A percentile compares a stretch with the other conserved stretches of the same genome.
These are phyloP conservation scores for Trypanosoma platydactyli DNA, from an alignment of 208 protist species.

Conservation along the genomic window DNA sequence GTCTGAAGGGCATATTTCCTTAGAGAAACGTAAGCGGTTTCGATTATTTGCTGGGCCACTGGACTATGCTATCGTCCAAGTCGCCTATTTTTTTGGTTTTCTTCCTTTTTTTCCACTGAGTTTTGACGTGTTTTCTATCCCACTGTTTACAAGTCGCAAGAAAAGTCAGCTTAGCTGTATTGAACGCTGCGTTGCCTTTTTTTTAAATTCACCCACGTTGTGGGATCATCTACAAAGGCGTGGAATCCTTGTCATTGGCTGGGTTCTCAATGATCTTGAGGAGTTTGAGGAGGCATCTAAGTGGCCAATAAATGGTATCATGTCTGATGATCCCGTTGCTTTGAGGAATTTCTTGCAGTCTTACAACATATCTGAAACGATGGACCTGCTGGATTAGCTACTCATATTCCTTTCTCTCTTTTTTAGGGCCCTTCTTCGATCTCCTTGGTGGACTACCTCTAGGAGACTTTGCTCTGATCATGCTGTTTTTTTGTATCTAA, in stretches of 20 bases:
- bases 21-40: constrained; percentile 48
- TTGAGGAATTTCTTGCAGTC: constrained; percentile 29
- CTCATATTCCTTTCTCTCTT: constrained; percentile 19
- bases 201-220: constrained; percentile 57
- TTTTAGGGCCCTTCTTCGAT: constrained; percentile 15
- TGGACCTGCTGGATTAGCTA: constrained; percentile 22
- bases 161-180: constrained; percentile 20
- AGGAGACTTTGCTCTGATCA: neutral
- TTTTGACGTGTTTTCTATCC: constrained; percentile 82
- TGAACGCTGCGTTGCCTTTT: constrained; percentile 31
- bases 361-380: constrained; percentile 11
- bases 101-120: constrained; percentile 53
- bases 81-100: constrained; percentile 67
- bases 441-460: constrained; percentile 11
- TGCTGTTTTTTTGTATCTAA: constrained; percentile 10
- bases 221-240: constrained; percentile 76
- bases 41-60: constrained; percentile 49
- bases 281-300: constrained; percentile 55
- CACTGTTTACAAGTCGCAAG: constrained; percentile 57
- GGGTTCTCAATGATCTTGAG: constrained; percentile 70
- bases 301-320: constrained; percentile 71
- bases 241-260: constrained; percentile 69
- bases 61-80: constrained; percentile 47
- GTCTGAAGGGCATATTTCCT: constrained; percentile 1
- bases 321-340: constrained; percentile 62